Evolutionary conservation across 345 rosid species (phyloP), one percentile per base, ranked within the genome.

Genomic region (Gossypium sturtianum): DNA sequence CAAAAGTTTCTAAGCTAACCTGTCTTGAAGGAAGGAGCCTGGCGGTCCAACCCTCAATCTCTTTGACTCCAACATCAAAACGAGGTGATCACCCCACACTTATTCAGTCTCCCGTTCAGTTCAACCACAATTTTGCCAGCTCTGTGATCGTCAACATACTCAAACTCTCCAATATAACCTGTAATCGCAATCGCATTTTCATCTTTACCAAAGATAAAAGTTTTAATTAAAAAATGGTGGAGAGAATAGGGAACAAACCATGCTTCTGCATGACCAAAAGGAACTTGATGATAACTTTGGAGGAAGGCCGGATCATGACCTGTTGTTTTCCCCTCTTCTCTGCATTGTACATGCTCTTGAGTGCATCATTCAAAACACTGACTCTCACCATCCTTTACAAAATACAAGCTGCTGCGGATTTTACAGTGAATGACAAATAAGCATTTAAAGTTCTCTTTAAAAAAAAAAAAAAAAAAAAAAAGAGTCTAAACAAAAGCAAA

Each of bases 271-370:
- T 91, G 63, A 91, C 97, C 66, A 88, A 57, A 27, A 91, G 92
- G 78, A 91, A 88, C 87, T 91, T 91, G 87, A 89, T 83, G 77
- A 91, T 86, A 29, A 91, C 93, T 77, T 91, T 91, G 0, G 97
- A 91, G 68, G 93, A 91, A 66, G 97, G 97, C 89, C 97, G 80
- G 76, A 91, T 89, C 92, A 91, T 86, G 63, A 89, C 97, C 83
- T 89, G 97, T 2, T 90, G 83, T 68, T 91, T 91, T 1, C 97
- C 93, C 72, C 87, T 85, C 85, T 91, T 91, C 87, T 89, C 97
- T 0, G 97, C 93, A 80, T 91, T 91, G 67, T 79, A 89, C 90
- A 91, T 91, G 82, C 92, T 83, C 90, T 91, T 91, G 47, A 91
- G 89, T 63, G 97, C 93, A 84, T 91, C 97, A 73, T 91, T 91